phyloP scores from a whole-genome alignment of 495 filamentous ascomycete genomes.

The Podospora anserina region DNA sequence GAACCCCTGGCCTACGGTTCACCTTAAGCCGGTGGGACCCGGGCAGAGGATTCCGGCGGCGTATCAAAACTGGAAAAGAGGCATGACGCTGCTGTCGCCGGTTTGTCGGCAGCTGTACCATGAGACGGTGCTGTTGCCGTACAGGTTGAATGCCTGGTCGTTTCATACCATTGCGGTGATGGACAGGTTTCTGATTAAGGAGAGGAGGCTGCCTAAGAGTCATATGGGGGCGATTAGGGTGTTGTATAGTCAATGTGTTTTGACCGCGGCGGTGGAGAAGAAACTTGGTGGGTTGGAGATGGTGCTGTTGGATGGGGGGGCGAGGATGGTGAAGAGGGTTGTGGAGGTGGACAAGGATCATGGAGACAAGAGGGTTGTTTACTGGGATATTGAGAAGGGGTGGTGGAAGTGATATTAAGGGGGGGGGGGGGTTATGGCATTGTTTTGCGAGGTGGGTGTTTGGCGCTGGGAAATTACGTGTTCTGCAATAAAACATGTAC shows the following conservation, averaged over 20 bases:
- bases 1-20: conserved; percentile 21
- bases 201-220: conserved; percentile 25
- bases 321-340: conserved; percentile 16
- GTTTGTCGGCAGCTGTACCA: conserved; percentile 35
- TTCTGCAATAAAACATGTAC: neutral
- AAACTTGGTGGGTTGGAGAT: conserved; percentile 26
- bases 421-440: neutral
- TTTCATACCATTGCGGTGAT: conserved; percentile 28
- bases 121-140: conserved; percentile 33
- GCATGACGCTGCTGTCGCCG: conserved; percentile 30
- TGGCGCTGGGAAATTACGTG: neutral
- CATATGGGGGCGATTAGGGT: conserved; percentile 30
- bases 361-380: neutral
- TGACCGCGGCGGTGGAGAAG: conserved; percentile 22
- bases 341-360: conserved; percentile 12
- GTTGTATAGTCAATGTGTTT: conserved; percentile 20
- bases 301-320: conserved; percentile 19
- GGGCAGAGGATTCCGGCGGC: neutral
- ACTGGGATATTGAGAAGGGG: conserved; percentile 7
- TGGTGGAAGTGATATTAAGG: conserved; percentile 7
- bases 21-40: neutral
- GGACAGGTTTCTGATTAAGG: conserved; percentile 31
- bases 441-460: neutral
- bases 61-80: neutral
- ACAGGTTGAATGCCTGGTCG: conserved; percentile 32